phyloP scores from a whole-genome alignment of 176 grass and related monocot genomes.

The Triticum urartu region DNA sequence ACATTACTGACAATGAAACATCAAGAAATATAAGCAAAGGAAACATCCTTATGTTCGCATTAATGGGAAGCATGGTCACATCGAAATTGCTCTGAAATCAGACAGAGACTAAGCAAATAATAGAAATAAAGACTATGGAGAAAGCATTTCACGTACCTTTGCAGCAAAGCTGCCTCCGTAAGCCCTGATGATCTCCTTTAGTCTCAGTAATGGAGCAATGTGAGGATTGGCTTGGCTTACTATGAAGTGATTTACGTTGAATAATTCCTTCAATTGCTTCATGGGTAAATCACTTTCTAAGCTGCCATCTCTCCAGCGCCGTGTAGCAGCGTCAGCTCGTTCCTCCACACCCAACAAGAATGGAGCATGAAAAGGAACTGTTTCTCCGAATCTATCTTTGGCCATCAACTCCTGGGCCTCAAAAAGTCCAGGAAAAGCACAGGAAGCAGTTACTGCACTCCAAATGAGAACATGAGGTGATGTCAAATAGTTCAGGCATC shows the following conservation, averaged over 20 bases:
- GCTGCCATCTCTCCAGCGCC: conserved; percentile 89
- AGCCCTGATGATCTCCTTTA: conserved; percentile 77
- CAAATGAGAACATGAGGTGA: conserved; percentile 94
- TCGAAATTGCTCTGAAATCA: neutral
- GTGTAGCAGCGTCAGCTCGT: conserved; percentile 37
- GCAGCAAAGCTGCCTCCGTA: conserved; percentile 86
- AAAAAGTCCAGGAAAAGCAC: conserved; percentile 92
- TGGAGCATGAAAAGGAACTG: conserved; percentile 81
- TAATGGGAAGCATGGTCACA: neutral
- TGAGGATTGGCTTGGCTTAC: conserved; percentile 95
- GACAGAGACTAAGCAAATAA: conserved; percentile 25
- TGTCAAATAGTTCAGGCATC: conserved; percentile 92
- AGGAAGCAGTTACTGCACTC: conserved; percentile 92
- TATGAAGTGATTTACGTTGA: conserved; percentile 96
- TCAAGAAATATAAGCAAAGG: neutral
- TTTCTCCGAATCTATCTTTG: conserved; percentile 89
- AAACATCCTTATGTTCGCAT: conserved; percentile 6
- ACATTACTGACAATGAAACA: neutral
- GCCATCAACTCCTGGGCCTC: conserved; percentile 97
- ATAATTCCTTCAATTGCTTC: conserved; percentile 80
- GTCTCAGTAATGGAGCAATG: conserved; percentile 80
- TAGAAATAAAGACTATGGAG: neutral
- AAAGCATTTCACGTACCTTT: conserved; percentile 53
- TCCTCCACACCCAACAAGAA: conserved; percentile 56
- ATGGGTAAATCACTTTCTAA: conserved; percentile 96